These are phyloP conservation scores for Nyctanthes arbortristis DNA, from an alignment of 257 asterid species.

Conservation along the genomic window DNA sequence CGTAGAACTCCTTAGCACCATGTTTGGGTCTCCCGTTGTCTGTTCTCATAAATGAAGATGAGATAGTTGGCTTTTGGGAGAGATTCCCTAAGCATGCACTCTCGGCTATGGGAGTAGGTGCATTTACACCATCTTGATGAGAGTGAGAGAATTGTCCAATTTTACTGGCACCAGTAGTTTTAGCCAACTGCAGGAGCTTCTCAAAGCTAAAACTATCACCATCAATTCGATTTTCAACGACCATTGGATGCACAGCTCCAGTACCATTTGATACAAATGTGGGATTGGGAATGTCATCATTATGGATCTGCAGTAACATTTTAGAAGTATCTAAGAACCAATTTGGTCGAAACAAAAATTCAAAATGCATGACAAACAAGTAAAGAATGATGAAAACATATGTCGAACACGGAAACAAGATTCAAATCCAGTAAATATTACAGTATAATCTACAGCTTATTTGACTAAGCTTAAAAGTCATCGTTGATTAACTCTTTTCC, in stretches of 20 bases:
- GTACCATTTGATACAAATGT: slow-evolving; percentile 21
- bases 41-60: slow-evolving; percentile 51
- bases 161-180: slow-evolving; percentile 39
- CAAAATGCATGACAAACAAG: background rate
- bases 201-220: slow-evolving; percentile 38
- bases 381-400: background rate
- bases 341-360: background rate
- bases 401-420: no score
- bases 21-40: slow-evolving; percentile 53
- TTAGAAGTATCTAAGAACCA: slow-evolving; percentile 7
- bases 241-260: slow-evolving; percentile 30
- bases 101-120: slow-evolving; percentile 24
- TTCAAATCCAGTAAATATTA: no score
- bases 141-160: slow-evolving; percentile 28
- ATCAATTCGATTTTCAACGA: slow-evolving; percentile 24
- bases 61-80: slow-evolving; percentile 33
- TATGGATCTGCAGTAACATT: slow-evolving; percentile 49
- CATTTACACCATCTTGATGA: slow-evolving; percentile 27
- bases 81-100: slow-evolving; percentile 41
- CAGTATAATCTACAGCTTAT: background rate
- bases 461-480: background rate
- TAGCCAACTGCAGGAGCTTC: slow-evolving; percentile 53
- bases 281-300: slow-evolving; percentile 34
- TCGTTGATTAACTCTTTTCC: background rate
- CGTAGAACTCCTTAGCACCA: slow-evolving; percentile 56